A percentile compares a stretch with the other conserved stretches of the same genome.
phyloP scores from a whole-genome alignment of 352 stramenopile species.

The Globisporangium paroecandrum region DNA sequence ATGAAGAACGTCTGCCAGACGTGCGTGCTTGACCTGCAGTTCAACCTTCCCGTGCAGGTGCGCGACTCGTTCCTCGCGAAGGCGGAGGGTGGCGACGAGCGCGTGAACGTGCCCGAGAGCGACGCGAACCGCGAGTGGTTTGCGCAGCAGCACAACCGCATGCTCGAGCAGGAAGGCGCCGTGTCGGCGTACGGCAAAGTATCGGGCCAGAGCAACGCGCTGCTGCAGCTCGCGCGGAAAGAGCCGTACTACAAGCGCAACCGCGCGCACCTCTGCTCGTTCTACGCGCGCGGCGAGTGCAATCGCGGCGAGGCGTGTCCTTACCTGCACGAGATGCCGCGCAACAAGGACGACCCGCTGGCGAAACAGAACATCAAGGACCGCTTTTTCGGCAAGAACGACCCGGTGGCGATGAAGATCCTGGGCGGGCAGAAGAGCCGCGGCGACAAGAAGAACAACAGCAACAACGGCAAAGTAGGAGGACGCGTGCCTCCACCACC shows the following conservation, averaged over 20 bases:
- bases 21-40: conserved; percentile 98
- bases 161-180: conserved; percentile 89
- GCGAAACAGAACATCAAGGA: conserved; percentile 96
- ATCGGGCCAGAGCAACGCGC: conserved; percentile 61
- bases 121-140: conserved; percentile 95
- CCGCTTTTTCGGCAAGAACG: conserved; percentile 92
- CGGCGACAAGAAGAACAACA: conserved; percentile 25
- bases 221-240: conserved; percentile 81
- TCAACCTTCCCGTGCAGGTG: conserved; percentile 95
- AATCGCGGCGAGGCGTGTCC: conserved; percentile 90
- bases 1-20: conserved; percentile 99
- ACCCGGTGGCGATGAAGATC: conserved; percentile 92
- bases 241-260: conserved; percentile 93
- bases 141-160: conserved; percentile 88
- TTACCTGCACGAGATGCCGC: conserved; percentile 94
- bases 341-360: conserved; percentile 89
- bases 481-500: conserved; percentile 27
- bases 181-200: conserved; percentile 85
- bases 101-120: conserved; percentile 88
- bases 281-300: conserved; percentile 94
- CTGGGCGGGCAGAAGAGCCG: conserved; percentile 33
- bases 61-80: conserved; percentile 86
- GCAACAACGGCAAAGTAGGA: conserved; percentile 18
- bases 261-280: conserved; percentile 91
- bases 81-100: conserved; percentile 33